Evolutionary conservation across 495 filamentous ascomycete genomes (phyloP).

Genomic region (Lasiosphaeris hirsuta): DNA sequence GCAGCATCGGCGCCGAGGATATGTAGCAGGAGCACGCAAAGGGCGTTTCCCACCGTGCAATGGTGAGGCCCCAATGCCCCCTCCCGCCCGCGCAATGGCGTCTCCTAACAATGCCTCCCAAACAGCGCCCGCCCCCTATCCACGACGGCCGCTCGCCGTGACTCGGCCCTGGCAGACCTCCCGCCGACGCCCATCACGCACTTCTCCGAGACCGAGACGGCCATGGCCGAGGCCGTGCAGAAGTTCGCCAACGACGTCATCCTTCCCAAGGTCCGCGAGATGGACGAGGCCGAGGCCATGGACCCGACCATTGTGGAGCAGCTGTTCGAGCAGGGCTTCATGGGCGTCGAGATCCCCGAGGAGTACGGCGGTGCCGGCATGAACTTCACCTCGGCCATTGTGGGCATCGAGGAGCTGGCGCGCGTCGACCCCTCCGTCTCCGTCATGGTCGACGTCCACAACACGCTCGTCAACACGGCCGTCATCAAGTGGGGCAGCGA

Average conservation of each 20-base stretch:
- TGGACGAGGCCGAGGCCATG: slow-evolving; percentile 97
- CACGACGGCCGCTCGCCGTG: slow-evolving; percentile 59
- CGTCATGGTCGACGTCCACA: slow-evolving; percentile 93
- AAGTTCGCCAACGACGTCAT: slow-evolving; percentile 89
- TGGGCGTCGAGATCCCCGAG: slow-evolving; percentile 97
- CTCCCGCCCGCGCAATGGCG: background rate
- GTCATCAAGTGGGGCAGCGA: slow-evolving; percentile 80
- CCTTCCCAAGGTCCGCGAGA: slow-evolving; percentile 88
- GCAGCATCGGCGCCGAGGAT: slow-evolving; percentile 25
- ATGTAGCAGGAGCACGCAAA: slow-evolving; percentile 15
- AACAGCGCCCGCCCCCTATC: slow-evolving; percentile 64
- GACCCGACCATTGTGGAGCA: slow-evolving; percentile 83
- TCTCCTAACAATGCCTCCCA: background rate
- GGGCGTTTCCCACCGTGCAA: slow-evolving; percentile 16
- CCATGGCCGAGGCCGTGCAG: slow-evolving; percentile 85
- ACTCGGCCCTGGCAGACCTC: slow-evolving; percentile 61
- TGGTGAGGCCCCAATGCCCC: slow-evolving; percentile 28
- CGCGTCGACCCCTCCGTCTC: slow-evolving; percentile 92
- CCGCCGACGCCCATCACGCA: slow-evolving; percentile 91
- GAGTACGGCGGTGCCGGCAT: slow-evolving; percentile 95
- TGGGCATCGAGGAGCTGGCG: slow-evolving; percentile 95
- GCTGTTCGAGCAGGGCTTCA: slow-evolving; percentile 94
- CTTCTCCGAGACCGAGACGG: slow-evolving; percentile 81
- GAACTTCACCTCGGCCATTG: slow-evolving; percentile 96
- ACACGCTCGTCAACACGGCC: slow-evolving; percentile 94